A percentile compares a stretch with the other conserved stretches of the same genome.
Conservation (phyloP, 139 green algal genomes). For the Tetraselmis chui region DNA sequence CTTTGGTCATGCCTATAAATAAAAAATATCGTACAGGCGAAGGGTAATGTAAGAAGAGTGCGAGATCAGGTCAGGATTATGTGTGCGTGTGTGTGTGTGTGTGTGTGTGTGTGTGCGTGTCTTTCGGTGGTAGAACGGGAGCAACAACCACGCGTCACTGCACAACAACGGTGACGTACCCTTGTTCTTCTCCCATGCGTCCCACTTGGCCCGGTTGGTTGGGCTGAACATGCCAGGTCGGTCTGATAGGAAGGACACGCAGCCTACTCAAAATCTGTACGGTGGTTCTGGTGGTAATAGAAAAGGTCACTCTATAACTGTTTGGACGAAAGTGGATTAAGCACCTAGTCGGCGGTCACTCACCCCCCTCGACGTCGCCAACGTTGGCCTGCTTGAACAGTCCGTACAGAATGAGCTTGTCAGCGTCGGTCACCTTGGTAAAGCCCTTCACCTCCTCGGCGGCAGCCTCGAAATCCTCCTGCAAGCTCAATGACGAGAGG, state of each 20-base stretch:
- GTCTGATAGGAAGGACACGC: background rate
- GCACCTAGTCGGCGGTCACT: background rate
- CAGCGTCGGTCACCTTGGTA: conserved; percentile 9
- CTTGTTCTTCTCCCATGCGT: conserved; percentile 29
- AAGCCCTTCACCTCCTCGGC: conserved; percentile 22
- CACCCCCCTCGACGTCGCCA: conserved; percentile 21
- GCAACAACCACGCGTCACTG: too few species aligned
- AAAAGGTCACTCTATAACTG: too few species aligned
- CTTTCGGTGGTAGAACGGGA: too few species aligned
- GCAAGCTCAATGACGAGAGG: too few species aligned
- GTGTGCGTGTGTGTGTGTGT: too few species aligned
- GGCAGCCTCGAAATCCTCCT: conserved; percentile 26
- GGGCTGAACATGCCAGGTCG: conserved; percentile 25
- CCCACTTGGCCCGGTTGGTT: conserved; percentile 33
- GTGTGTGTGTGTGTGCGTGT: too few species aligned
- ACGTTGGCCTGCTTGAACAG: conserved; percentile 35
- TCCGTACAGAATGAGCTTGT: conserved; percentile 31
- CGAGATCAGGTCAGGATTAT: too few species aligned
- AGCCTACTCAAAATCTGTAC: background rate
- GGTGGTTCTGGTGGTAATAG: too few species aligned
- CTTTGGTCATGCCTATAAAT: conserved; percentile 15
- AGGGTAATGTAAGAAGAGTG: too few species aligned
- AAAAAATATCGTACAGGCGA: background rate
- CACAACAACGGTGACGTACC: too few species aligned
- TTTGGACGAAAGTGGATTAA: too few species aligned